These are phyloP conservation scores for Boehmeria nivea DNA, from an alignment of 306 rosid genomes.

Conservation along the genomic window DNA sequence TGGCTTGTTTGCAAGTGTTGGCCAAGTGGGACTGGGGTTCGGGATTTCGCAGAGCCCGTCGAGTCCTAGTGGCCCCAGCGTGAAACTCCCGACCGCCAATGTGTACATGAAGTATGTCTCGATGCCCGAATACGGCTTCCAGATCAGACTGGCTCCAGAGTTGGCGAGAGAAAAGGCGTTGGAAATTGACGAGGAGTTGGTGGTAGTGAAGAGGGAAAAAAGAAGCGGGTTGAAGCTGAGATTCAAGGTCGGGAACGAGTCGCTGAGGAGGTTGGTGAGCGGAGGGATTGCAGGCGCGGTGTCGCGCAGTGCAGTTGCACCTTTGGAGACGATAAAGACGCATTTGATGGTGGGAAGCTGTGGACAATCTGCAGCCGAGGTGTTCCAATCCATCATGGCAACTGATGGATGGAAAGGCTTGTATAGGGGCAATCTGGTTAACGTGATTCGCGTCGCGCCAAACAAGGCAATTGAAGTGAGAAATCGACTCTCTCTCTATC, in stretches of 20 bases:
- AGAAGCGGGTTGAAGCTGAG: constrained; percentile 33
- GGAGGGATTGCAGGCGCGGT: constrained; percentile 71
- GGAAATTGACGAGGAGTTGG: constrained; percentile 22
- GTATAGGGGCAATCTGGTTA: constrained; percentile 51
- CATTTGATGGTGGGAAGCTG: constrained; percentile 62
- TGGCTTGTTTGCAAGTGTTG: constrained; percentile 35
- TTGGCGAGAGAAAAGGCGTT: constrained; percentile 4
- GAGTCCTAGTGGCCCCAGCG: constrained; percentile 3
- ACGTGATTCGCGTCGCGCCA: constrained; percentile 55
- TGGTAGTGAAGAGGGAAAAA: constrained; percentile 14
- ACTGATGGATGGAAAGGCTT: constrained; percentile 62
- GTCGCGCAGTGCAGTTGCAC: constrained; percentile 53
- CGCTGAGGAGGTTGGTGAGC: constrained; percentile 50
- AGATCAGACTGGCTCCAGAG: constrained; percentile 11
- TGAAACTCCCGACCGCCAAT: constrained; percentile 20
- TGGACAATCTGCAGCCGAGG: constrained; percentile 36
- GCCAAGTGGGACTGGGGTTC: constrained; percentile 27
- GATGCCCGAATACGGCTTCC: constrained; percentile 1
- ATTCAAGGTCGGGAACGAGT: constrained; percentile 42
- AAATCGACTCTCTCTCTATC: too few relatives aligned
- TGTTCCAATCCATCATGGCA: constrained; percentile 46
- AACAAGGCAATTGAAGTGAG: constrained; percentile 72
- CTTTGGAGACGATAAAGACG: constrained; percentile 55
- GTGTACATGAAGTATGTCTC: constrained; percentile 24
- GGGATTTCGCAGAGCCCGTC: constrained; percentile 22